Evolutionary conservation across 768 basidiomycete species (phyloP), one percentile per base, ranked within the genome.

Genomic region (Lactarius pseudohatsudake): DNA sequence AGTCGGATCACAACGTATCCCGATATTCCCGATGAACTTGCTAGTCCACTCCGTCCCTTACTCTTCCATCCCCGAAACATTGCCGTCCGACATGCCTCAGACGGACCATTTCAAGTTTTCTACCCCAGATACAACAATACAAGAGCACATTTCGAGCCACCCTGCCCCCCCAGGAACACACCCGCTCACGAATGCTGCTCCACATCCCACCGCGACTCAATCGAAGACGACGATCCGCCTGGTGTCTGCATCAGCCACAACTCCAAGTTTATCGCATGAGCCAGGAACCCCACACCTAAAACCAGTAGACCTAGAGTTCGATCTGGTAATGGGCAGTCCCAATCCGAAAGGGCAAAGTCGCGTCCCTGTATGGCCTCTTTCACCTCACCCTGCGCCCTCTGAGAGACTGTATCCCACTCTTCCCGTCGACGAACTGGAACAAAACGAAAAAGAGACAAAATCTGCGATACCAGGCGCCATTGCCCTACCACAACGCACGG

Each of bases 271-370:
- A 5, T 55, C 67, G 26, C 45, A 66, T 15, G 69, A 45, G 45
- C 70, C 73, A 30, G 79, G 77, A 38, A 90, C 90, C 0, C 91
- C 91, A 0, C 83, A 82, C 61, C 81, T 93, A 3, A 81, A 84
- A 68, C 86, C 90, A 0, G 86, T 88, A 72, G 76, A 82, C 56
- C 89, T 90, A 2, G 79, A 80, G 11, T 92, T 90, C 69, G 89
- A 92, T 68, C 79, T 92, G 34, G 81, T 84, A 22, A 79, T 88
- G 69, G 84, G 80, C 28, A 87, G 85, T 55, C 90, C 87, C 0
- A 71, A 75, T 5, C 72, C 66, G 4, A 55, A 68, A 15, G 69
- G 60, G 3, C 62, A 67, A 7, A 57, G 64, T 34, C 13, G 71
- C 1, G 70, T 76, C 18, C 74, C 75, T 58, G 73, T 78, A 69